Evolutionary conservation across 2,329 filamentous ascomycete genomes (phyloP), one percentile per base, ranked within the genome.

Genomic region (Claviceps spartinae): DNA sequence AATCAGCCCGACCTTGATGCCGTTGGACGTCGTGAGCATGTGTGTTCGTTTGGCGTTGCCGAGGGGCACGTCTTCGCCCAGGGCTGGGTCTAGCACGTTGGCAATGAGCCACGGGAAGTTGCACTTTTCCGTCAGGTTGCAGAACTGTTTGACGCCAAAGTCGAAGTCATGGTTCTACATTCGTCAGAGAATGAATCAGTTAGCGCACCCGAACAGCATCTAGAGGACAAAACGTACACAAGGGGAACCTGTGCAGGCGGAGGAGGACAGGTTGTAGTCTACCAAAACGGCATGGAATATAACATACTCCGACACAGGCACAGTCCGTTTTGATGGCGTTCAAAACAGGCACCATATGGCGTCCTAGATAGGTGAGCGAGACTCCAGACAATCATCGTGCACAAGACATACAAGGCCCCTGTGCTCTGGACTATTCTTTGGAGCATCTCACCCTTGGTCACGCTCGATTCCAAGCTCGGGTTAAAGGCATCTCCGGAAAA

Each of bases 401-500:
- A 34, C 30, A 34, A 34, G 30, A 34, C 30, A 34, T 34, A 34
- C 8, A 34, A 34, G 8, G 9, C 9, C 9, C 9, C 30, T 34
- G 30, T 34, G 30, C 30, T 11, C 30, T 34, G 30, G 8, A 4
- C 9, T 8, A 20, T 40, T 14, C 20, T 34, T 34, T 13, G 30
- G 5, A 18, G 26, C 20, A 9, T 48, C 49, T 57, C 64, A 74
- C 87, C 89, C 70, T 95, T 95, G 2, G 89, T 95, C 37, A 95
- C 82, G 18, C 85, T 86, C 61, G 85, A 91, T 68, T 95, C 89
- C 54, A 95, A 70, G 60, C 86, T 91, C 0, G 90, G 89, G 64
- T 95, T 95, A 69, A 93, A 96, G 9, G 85, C 88, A 74, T 95
- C 90, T 40, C 89, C 89, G 2, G 88, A 95, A 68, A 95, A 96